phyloP scores from a whole-genome alignment of 306 rosid species.

The Vigna angularis region DNA sequence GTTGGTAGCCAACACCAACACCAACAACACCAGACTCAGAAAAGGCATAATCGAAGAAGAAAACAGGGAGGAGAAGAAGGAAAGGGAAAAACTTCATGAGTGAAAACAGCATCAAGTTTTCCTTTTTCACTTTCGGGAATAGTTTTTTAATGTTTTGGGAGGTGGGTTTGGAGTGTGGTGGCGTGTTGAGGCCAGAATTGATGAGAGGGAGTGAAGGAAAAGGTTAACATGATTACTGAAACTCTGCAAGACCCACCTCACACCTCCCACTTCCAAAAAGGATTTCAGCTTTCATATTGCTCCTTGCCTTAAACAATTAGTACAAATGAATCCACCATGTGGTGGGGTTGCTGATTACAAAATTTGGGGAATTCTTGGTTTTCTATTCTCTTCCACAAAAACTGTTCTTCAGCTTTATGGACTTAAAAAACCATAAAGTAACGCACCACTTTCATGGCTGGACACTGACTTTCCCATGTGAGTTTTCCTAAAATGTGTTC shows the following conservation, averaged over 20 bases:
- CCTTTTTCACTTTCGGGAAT: slow-evolving; percentile 34
- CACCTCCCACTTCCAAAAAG: slow-evolving; percentile 62
- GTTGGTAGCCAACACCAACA: slow-evolving; percentile 53
- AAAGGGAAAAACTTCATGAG: slow-evolving; percentile 64
- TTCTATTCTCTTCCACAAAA: slow-evolving; percentile 25
- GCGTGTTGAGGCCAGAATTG: slow-evolving; percentile 53
- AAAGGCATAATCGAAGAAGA: slow-evolving; percentile 49
- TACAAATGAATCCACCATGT: slow-evolving; percentile 35
- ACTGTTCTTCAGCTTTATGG: slow-evolving; percentile 23
- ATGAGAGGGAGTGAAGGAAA: slow-evolving; percentile 49
- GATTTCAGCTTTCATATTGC: slow-evolving; percentile 53
- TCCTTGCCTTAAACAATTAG: slow-evolving; percentile 37
- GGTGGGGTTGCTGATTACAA: slow-evolving; percentile 52
- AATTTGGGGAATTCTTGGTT: slow-evolving; percentile 5
- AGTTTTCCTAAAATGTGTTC: slow-evolving; percentile 31
- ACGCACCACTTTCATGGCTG: slow-evolving; percentile 35
- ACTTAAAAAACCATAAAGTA: slow-evolving; percentile 34
- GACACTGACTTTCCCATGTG: slow-evolving; percentile 38
- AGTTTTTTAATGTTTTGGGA: slow-evolving; percentile 32
- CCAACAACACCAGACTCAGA: slow-evolving; percentile 50
- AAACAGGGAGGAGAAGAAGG: slow-evolving; percentile 46
- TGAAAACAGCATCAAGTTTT: slow-evolving; percentile 23
- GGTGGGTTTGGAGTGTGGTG: slow-evolving; percentile 49
- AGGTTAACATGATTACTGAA: slow-evolving; percentile 52
- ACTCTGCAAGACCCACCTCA: slow-evolving; percentile 55